Base-by-base conservation (phyloP, 345 rosid genomes). In the Trapa incisa region DNA sequence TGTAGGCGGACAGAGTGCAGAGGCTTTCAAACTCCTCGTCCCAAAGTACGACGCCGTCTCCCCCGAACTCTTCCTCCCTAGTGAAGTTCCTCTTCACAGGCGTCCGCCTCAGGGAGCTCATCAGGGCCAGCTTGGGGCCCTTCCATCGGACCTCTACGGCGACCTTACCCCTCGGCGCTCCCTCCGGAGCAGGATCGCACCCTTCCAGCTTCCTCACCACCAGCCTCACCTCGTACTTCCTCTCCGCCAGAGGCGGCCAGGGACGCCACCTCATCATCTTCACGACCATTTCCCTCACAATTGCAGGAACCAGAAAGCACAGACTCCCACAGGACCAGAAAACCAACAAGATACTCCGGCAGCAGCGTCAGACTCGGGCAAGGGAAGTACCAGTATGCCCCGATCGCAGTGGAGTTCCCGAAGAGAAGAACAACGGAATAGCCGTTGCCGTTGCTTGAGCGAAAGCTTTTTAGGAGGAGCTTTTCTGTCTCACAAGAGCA, bases 211-310 rank as follows among this genome's bases (percentile, higher is more conserved):
- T 78, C 79, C 74, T 69, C 33, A 94, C 87, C 5, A 75, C 74
- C 54, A 91, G 68, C 71, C 75, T 84, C 67, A 87, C 97, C 83
- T 86, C 92, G 77, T 85, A 90, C 74, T 90, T 89, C 75, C 72
- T 85, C 74, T 92, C 76, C 73, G 81, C 64, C 43, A 57, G 77
- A 2, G 97, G 92, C 70, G 96, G 96, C 92, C 96, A 86, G 29
- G 96, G 97, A 70, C 97, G 85, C 96, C 99, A 89, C 80, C 85
- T 85, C 92, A 94, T 94, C 99, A 91, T 94, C 88, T 89, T 91
- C 73, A 83, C 99, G 80, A 87, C 97, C 97, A 87, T 87, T 80
- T 68, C 66, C 63, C 69, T 62, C 66, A 37, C n/a, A 50, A 22
- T 36, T 50, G 45, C 39, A 52, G 36, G 17, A 1, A 41, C 10